Conservation (phyloP, 192 early-diverging fungal species). For the Mortierella hygrophila region DNA sequence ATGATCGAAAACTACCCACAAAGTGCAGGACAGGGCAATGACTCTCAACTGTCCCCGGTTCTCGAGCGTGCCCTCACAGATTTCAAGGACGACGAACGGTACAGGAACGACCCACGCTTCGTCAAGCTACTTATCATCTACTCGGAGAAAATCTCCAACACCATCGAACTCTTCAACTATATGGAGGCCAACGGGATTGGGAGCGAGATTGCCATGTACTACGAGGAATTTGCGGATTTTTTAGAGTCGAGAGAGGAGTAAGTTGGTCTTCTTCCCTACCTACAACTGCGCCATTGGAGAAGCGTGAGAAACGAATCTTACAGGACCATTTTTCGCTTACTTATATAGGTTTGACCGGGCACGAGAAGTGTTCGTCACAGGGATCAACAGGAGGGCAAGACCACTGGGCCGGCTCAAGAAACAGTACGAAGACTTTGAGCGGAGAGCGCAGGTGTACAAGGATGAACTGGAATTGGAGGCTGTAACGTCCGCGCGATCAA, state of each 20-base stretch:
- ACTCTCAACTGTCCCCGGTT: slow-evolving; percentile 63
- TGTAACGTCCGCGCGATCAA: neutral
- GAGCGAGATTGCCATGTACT: slow-evolving; percentile 69
- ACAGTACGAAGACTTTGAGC: slow-evolving; percentile 71
- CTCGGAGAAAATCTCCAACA: slow-evolving; percentile 68
- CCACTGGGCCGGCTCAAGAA: slow-evolving; percentile 75
- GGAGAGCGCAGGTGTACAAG: slow-evolving; percentile 5
- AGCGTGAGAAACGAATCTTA: neutral
- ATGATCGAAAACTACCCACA: slow-evolving; percentile 72
- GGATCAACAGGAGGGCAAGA: slow-evolving; percentile 77
- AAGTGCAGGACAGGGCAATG: slow-evolving; percentile 59
- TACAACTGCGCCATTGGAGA: slow-evolving; percentile 13
- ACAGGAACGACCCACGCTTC: slow-evolving; percentile 72
- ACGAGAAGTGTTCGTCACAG: slow-evolving; percentile 73
- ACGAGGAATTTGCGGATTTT: slow-evolving; percentile 80
- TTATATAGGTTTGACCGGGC: slow-evolving; percentile 66
- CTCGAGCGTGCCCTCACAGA: slow-evolving; percentile 61
- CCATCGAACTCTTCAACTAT: slow-evolving; percentile 82
- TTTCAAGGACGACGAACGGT: slow-evolving; percentile 68
- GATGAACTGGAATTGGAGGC: slow-evolving; percentile 25
- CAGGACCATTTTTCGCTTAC: neutral
- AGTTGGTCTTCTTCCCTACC: neutral
- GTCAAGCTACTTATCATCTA: slow-evolving; percentile 43
- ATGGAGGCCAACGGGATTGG: slow-evolving; percentile 82
- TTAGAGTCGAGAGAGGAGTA: slow-evolving; percentile 66